phyloP scores from a whole-genome alignment of 169 alveolate genomes.

The Theileria annulata region DNA sequence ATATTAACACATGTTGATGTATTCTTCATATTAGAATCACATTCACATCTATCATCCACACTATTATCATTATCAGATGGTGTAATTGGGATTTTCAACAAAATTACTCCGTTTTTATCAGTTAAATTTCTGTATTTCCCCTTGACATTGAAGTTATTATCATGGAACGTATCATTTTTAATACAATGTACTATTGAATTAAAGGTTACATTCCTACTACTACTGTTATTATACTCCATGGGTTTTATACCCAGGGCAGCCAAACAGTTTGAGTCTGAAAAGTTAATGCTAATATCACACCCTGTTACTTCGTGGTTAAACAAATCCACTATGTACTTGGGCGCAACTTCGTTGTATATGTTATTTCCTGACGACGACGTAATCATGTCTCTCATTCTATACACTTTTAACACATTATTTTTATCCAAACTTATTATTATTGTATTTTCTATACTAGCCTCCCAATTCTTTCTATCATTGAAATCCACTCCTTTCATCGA shows the following conservation, averaged over 20 bases:
- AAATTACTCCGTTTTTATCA: neutral
- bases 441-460: slow-evolving; percentile 23
- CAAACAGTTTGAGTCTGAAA: slow-evolving; percentile 24
- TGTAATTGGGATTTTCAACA: neutral
- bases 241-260: slow-evolving; percentile 61
- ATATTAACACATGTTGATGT: slow-evolving; percentile 1
- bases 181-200: neutral
- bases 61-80: neutral
- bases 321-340: slow-evolving; percentile 45
- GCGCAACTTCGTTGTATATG: slow-evolving; percentile 26
- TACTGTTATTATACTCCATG: neutral
- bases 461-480: slow-evolving; percentile 28
- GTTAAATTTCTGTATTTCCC: slow-evolving; percentile 10
- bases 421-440: slow-evolving; percentile 29
- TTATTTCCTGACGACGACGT: slow-evolving; percentile 47
- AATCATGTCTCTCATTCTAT: slow-evolving; percentile 52
- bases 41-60: slow-evolving; percentile 15
- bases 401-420: slow-evolving; percentile 24
- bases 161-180: slow-evolving; percentile 8
- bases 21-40: slow-evolving; percentile 11
- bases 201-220: neutral
- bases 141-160: slow-evolving; percentile 1
- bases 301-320: slow-evolving; percentile 59
- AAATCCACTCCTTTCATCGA: neutral
- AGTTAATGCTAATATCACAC: slow-evolving; percentile 31